These are phyloP conservation scores for Physcomitrium patens DNA, from an alignment of 225 moss, liverwort and hornwort species.

Conservation along the genomic window DNA sequence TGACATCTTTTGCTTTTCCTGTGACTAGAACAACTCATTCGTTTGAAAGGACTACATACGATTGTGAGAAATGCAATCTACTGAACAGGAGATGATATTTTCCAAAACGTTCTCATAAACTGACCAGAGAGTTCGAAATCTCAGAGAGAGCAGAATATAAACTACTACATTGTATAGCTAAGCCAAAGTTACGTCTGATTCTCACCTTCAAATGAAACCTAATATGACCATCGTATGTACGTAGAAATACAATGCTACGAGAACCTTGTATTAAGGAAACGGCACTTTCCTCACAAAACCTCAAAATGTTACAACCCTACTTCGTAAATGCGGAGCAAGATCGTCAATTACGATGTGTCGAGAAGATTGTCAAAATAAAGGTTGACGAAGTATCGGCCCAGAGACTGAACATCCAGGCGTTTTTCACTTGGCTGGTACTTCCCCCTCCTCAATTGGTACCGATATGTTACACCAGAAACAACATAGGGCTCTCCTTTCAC, in stretches of 20 bases:
- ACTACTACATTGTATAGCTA: not conserved
- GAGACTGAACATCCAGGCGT: conserved; percentile 85
- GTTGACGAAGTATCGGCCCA: conserved; percentile 82
- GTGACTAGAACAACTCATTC: not conserved
- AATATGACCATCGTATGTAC: conserved; percentile 12
- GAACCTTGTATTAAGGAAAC: conserved; percentile 12
- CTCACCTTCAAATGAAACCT: conserved; percentile 24
- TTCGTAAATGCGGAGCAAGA: conserved; percentile 7
- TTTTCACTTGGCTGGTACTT: conserved; percentile 87
- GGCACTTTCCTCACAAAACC: conserved; percentile 5
- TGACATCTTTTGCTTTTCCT: too few species aligned
- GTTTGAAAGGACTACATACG: not conserved
- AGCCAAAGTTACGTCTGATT: conserved; percentile 3
- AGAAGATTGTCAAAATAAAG: conserved; percentile 73
- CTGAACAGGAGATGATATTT: not conserved
- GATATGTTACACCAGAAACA: conserved; percentile 90
- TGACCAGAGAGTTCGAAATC: not conserved
- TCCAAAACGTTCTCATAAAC: not conserved
- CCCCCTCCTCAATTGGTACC: conserved; percentile 83
- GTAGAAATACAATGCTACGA: conserved; percentile 1
- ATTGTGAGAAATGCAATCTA: not conserved
- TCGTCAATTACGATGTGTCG: conserved; percentile 39
- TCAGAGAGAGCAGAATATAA: conserved; percentile 13
- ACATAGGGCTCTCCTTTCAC: conserved; percentile 87
- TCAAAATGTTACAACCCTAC: not conserved